Percentiles rank a stretch among this genome's conserved stretches.
Evolutionary conservation across 176 grass and related monocot genomes (phyloP).

Genomic region (Avena atlantica): DNA sequence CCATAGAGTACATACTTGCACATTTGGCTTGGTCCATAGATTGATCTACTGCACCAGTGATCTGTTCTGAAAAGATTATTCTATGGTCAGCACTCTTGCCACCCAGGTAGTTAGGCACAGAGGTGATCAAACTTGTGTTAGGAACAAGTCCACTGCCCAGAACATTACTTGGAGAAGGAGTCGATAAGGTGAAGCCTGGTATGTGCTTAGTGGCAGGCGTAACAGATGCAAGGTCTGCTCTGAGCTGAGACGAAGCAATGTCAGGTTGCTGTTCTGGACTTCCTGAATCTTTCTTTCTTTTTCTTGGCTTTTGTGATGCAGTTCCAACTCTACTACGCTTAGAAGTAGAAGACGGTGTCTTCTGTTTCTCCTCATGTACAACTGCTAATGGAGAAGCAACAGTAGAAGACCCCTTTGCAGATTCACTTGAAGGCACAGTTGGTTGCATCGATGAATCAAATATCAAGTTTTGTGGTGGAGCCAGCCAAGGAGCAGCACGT

Average conservation of each 20-base stretch:
- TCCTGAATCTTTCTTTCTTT: conserved; percentile 89
- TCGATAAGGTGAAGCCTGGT: conserved; percentile 58
- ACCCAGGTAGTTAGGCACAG: conserved; percentile 57
- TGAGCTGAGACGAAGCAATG: conserved; percentile 49
- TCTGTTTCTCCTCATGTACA: conserved; percentile 61
- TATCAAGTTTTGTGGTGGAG: conserved; percentile 72
- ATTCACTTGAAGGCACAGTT: conserved; percentile 59
- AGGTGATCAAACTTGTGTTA: conserved; percentile 52
- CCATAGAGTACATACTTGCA: conserved; percentile 60
- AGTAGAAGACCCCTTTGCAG: conserved; percentile 57
- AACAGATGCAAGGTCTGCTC: conserved; percentile 50
- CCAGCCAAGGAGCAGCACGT: conserved; percentile 62
- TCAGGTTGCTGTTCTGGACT: conserved; percentile 52
- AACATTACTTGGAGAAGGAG: conserved; percentile 58
- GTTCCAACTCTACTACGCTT: conserved; percentile 46
- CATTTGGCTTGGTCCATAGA: conserved; percentile 69
- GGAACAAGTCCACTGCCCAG: conserved; percentile 55
- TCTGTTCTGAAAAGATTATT: conserved; percentile 63
- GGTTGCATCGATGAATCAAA: conserved; percentile 71
- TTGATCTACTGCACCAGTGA: conserved; percentile 67
- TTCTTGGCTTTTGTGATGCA: conserved; percentile 77
- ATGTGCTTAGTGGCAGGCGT: conserved; percentile 46
- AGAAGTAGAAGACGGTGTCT: conserved; percentile 53
- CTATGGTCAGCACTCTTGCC: conserved; percentile 49
- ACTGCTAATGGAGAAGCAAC: conserved; percentile 52